Base-by-base conservation (phyloP, 257 asterid genomes). In the Fraxinus pennsylvanica region DNA sequence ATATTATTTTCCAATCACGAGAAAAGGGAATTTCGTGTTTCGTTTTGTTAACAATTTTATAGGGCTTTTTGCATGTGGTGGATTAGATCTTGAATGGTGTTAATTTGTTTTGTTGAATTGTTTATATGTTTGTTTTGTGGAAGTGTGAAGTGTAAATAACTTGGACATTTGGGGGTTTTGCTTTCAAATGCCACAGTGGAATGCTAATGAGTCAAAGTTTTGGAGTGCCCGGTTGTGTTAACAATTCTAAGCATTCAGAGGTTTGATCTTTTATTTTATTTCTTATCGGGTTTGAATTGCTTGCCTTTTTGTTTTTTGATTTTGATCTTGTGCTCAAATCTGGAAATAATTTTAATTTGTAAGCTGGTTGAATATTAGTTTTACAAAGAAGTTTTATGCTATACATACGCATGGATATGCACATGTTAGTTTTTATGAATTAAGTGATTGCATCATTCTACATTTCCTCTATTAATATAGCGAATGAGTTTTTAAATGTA, bases 181-280 rank as follows among this genome's bases (percentile, higher is more conserved):
- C 78, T 75, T 80, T 73, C 78, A 75, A 74, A 85, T 87, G 91
- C 74, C 76, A 83, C 92, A 93, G 93, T 89, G 91, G 80, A 87
- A 88, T 89, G 84, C 89, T 10, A 43, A 85, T 87, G 91, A 93
- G 86, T 75, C 89, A 75, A 89, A 87, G 91, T 83, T 86, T 84
- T 82, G 88, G 86, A 80, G 81, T 41, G 39, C 82, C 36, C 33
- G 81, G 71, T 32, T 52, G 54, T 77, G 86, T 77, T 84, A 72
- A 43, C 52, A 43, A 79, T 76, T 81, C 68, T 6, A 63, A 82
- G 66, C 43, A 80, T 78, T 82, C 30, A 66, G 84, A 85, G 96
- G 96, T 92, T 36, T 33, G 81, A 72, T 33, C 75, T 43, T 10
- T 12, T 10, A 68, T 70, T 21, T 43, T 25, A 76, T 57, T 69